Evolutionary conservation across 2,329 filamentous ascomycete species (phyloP).

Genomic region (Cyanodermella asteris): DNA sequence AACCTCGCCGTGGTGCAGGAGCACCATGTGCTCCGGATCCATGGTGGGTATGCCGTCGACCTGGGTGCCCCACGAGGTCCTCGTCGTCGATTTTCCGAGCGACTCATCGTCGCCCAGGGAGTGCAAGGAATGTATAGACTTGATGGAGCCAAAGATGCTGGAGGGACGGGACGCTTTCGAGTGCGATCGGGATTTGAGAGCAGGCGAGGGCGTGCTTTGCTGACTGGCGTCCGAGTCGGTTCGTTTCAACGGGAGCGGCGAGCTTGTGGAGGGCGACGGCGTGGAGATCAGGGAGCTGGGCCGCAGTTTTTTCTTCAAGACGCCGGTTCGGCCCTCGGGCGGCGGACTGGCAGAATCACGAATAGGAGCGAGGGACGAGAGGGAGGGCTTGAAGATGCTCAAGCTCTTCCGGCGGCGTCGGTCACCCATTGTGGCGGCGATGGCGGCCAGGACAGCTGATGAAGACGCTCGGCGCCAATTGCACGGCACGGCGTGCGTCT

Average conservation of each 20-base stretch:
- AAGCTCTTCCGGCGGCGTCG: conserved; percentile 7
- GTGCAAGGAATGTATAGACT: conserved; percentile 25
- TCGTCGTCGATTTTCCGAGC: conserved; percentile 21
- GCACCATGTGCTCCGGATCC: conserved; percentile 25
- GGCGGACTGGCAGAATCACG: too few relatives aligned
- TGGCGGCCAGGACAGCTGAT: neutral
- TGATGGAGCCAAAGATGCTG: conserved; percentile 33
- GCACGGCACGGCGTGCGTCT: too few relatives aligned
- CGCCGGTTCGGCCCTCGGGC: conserved; percentile 3
- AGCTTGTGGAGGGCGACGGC: conserved; percentile 2
- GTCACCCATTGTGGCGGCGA: conserved; percentile 2
- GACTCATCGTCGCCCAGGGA: conserved; percentile 30
- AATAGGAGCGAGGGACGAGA: conserved; percentile 7
- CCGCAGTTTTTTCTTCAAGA: conserved; percentile 4
- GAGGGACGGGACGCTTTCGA: conserved; percentile 27
- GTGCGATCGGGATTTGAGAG: too few relatives aligned
- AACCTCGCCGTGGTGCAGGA: conserved; percentile 46
- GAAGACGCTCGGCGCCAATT: too few relatives aligned
- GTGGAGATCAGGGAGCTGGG: conserved; percentile 8
- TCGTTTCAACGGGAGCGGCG: conserved; percentile 2
- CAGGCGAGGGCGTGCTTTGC: conserved; percentile 21
- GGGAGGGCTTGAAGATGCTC: conserved; percentile 6
- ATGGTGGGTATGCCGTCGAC: conserved; percentile 21
- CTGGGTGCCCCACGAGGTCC: conserved; percentile 29
- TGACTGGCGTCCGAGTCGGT: conserved; percentile 6